Evolutionary conservation across 73 alveolate genomes (phyloP), one percentile per base, ranked within the genome.

Genomic region (Durusdinium trenchii): DNA sequence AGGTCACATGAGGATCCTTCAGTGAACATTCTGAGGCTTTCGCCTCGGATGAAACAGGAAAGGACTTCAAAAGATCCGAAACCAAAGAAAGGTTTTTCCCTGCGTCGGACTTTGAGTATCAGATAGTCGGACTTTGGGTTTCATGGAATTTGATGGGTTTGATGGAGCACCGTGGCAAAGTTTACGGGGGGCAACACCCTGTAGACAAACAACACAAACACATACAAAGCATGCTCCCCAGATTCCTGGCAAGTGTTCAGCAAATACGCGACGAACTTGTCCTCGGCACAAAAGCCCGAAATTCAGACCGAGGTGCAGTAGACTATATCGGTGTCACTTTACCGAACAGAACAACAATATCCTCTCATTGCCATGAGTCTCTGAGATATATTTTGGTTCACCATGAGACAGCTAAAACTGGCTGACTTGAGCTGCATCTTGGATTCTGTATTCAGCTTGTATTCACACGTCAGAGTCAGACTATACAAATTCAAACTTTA

Each of bases 191-290:
- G n/a, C n/a, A n/a, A n/a, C n/a, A n/a, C n/a, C n/a, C n/a, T n/a
- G n/a, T n/a, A n/a, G n/a, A n/a, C n/a, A n/a, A n/a, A n/a, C n/a
- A n/a, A n/a, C n/a, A n/a, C n/a, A n/a, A n/a, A n/a, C n/a, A n/a
- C n/a, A n/a, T n/a, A n/a, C n/a, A n/a, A n/a, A n/a, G n/a, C n/a
- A n/a, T n/a, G n/a, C n/a, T n/a, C 94, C 6, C 61, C 20, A 36
- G 98, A 47, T 32, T 46, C 50, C 57, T 50, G 14, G 98, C 98
- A 91, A 54, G 98, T 91, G 60, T 91, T 67, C 89, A 91, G 57
- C 75, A 89, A 35, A 42, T 57, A 64, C 6, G 96, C 96, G 36
- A 89, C 82, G 71, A 89, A 89, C 52, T 89, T 89, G 52, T 89
- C 96, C 86, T 89, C 60, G 23, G 82, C 35, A 12, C 73, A 69